Evolutionary conservation across 495 filamentous ascomycete species (phyloP), one percentile per base, ranked within the genome.

Genomic region (Penicillium alfredii): DNA sequence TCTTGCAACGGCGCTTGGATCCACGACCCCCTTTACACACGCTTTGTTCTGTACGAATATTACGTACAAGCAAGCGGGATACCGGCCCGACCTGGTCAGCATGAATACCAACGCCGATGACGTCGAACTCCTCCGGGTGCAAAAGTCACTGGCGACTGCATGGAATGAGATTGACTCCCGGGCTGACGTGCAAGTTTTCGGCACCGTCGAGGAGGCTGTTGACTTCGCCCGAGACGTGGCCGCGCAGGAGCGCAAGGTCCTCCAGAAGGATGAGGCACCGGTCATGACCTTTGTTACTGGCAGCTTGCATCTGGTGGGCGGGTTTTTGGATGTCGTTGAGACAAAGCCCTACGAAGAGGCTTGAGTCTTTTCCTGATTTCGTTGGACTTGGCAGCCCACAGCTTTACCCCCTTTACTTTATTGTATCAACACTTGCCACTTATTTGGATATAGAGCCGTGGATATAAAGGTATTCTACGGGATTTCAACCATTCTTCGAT

Each of bases 41-140:
- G 88, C 80, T 19, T 64, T 95, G 6, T 96, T 98, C 62, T 94
- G 85, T 51, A 83, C 88, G 0, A 96, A 96, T 38, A 72, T 86
- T 30, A 94, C 90, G 2, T 88, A 81, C 59, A 74, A 73, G 10
- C 55, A 72, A 23, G 67, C 68, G 2, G 86, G 84, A 0, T 94
- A 82, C 58, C 81, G 68, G 14, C 62, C 74, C 37, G 88, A 94
- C 54, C 78, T 94, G 29, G 73, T 93, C 25, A 87, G 80, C 50
- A 69, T 82, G 53, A 85, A 86, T 44, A 74, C 79, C 6, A 78
- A 86, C 44, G 64, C 78, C 4, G 58, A 61, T 2, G 82, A 81
- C 10, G 69, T 95, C 13, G 73, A 78, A 24, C 73, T 69, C 4
- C 62, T 94, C 15, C 78, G 75, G 3, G 77, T 85, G 29, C 92